phyloP scores from a whole-genome alignment of 108 stramenopile genomes.

The Fragilaria crotonensis region DNA sequence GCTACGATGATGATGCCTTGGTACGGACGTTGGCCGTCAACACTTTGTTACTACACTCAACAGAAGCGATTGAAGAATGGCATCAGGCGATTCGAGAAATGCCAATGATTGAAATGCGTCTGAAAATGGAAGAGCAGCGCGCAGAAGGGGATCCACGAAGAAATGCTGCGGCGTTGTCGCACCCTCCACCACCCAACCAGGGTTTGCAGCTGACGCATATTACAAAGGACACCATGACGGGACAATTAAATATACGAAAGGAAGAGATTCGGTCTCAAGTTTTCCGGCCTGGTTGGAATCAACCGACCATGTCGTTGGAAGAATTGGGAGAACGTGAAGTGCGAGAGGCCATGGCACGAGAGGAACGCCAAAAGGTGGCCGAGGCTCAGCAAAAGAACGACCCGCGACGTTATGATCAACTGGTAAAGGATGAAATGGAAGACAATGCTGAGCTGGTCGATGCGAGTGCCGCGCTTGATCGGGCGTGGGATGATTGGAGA shows the following conservation, averaged over 20 bases:
- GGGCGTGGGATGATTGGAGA: conserved; percentile 96
- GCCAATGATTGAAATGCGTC: conserved; percentile 64
- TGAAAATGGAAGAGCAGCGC: conserved; percentile 32
- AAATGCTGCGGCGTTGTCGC: neutral
- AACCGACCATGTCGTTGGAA: conserved; percentile 92
- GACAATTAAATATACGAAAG: conserved; percentile 49
- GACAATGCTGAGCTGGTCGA: conserved; percentile 82
- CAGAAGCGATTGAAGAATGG: conserved; percentile 63
- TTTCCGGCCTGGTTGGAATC: conserved; percentile 91
- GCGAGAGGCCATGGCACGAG: conserved; percentile 68
- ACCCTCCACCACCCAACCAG: conserved; percentile 13
- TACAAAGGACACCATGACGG: conserved; percentile 60
- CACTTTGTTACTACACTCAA: conserved; percentile 32
- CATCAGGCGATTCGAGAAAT: conserved; percentile 37
- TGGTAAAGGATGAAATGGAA: conserved; percentile 87
- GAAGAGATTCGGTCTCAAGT: conserved; percentile 78
- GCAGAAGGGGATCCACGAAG: conserved; percentile 8
- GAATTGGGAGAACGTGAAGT: conserved; percentile 88
- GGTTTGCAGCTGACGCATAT: conserved; percentile 71
- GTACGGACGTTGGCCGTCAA: conserved; percentile 40
- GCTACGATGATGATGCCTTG: conserved; percentile 64
- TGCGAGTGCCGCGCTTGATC: conserved; percentile 77
- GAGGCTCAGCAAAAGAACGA: conserved; percentile 34
- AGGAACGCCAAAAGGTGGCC: conserved; percentile 57
- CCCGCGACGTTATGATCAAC: conserved; percentile 81